Percentiles rank a stretch among this genome's conserved stretches.
phyloP scores from a whole-genome alignment of 306 rosid species.

The Cucumis melo region DNA sequence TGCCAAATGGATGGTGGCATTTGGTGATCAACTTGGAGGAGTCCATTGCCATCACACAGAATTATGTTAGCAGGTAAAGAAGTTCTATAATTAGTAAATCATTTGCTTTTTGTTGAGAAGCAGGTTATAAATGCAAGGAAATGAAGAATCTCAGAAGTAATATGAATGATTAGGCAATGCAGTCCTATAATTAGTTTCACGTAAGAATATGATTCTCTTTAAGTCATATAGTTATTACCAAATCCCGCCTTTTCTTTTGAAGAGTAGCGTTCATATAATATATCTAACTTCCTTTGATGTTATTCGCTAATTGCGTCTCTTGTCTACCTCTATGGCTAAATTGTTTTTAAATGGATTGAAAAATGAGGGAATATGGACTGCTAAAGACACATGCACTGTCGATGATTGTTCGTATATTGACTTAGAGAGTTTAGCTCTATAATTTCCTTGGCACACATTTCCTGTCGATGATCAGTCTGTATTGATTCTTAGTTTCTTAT shows the following conservation, averaged over 20 bases:
- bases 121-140: neutral
- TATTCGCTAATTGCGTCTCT: neutral
- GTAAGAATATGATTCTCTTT: neutral
- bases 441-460: neutral
- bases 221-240: neutral
- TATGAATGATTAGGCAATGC: neutral
- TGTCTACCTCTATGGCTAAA: neutral
- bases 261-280: neutral
- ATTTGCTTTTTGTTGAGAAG: neutral
- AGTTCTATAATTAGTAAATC: neutral
- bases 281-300: neutral
- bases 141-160: neutral
- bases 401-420: neutral
- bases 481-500: neutral
- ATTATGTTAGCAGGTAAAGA: conserved; percentile 71
- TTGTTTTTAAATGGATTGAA: neutral
- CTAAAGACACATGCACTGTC: neutral
- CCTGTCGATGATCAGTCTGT: neutral
- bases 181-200: neutral
- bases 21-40: conserved; percentile 92
- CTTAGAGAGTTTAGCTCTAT: neutral
- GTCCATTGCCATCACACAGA: conserved; percentile 88
- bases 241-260: neutral
- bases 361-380: neutral
- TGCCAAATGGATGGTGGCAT: conserved; percentile 98